Conservation (phyloP, 2,329 filamentous ascomycete genomes). For the Fusarium albidum region DNA sequence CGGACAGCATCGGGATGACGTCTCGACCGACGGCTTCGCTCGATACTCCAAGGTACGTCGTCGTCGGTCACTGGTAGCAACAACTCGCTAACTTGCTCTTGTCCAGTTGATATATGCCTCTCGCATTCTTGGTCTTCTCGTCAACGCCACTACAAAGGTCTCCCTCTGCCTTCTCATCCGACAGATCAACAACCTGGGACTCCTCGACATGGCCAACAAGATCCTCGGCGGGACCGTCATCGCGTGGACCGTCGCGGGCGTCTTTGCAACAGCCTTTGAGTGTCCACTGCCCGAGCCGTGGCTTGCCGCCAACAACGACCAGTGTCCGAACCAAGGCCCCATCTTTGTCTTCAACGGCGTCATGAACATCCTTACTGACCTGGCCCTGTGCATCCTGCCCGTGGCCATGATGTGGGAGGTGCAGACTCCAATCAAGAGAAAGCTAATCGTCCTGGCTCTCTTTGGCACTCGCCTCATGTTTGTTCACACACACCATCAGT, state of each 20-base stretch:
- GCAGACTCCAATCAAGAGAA: conserved; percentile 30
- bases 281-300: conserved; percentile 31
- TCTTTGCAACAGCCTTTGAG: conserved; percentile 27
- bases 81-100: conserved; percentile 1
- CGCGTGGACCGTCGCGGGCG: conserved; percentile 18
- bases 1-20: conserved; percentile 16
- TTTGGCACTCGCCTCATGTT: conserved; percentile 35
- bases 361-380: conserved; percentile 28
- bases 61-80: neutral
- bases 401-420: conserved; percentile 39
- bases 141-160: conserved; percentile 31
- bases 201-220: conserved; percentile 26
- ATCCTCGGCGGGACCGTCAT: conserved; percentile 14
- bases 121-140: conserved; percentile 27
- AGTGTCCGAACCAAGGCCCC: conserved; percentile 24
- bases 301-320: neutral
- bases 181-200: conserved; percentile 30
- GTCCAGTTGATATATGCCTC: conserved; percentile 36
- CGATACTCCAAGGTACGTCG: conserved; percentile 29
- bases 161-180: conserved; percentile 34
- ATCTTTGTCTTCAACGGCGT: conserved; percentile 30
- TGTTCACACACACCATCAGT: neutral
- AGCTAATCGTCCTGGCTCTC: conserved; percentile 27
- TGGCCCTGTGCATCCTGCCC: conserved; percentile 25
- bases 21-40: conserved; percentile 10